Conservation (phyloP, 345 rosid species). For the Dovyalis caffra region DNA sequence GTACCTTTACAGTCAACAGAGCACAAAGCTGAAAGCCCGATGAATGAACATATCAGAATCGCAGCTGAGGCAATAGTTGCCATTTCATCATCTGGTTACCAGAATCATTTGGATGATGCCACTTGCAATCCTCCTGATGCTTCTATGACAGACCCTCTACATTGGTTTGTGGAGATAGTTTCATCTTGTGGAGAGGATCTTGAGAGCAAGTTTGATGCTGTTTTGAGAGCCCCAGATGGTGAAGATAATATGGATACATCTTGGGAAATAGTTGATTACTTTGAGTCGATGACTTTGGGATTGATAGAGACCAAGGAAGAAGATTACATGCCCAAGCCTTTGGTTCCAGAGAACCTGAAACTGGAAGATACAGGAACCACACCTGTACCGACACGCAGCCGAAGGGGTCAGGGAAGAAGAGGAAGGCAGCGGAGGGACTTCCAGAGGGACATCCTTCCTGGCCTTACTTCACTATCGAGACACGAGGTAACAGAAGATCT, state of each 20-base stretch:
- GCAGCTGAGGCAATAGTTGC: slow-evolving; percentile 84
- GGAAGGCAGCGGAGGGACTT: slow-evolving; percentile 96
- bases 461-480: slow-evolving; percentile 79
- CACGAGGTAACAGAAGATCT: slow-evolving; percentile 91
- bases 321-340: slow-evolving; percentile 83
- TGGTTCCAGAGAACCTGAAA: slow-evolving; percentile 54
- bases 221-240: slow-evolving; percentile 30
- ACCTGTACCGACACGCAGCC: slow-evolving; percentile 42
- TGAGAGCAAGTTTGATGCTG: slow-evolving; percentile 43
- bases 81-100: slow-evolving; percentile 47
- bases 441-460: slow-evolving; percentile 97
- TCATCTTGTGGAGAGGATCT: slow-evolving; percentile 51
- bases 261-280: slow-evolving; percentile 63
- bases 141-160: slow-evolving; percentile 45
- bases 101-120: slow-evolving; percentile 34
- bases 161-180: slow-evolving; percentile 75
- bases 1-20: slow-evolving; percentile 25
- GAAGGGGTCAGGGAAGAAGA: slow-evolving; percentile 80
- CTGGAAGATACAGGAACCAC: slow-evolving; percentile 45
- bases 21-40: slow-evolving; percentile 26
- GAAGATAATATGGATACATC: slow-evolving; percentile 37
- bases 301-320: slow-evolving; percentile 62
- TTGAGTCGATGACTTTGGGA: slow-evolving; percentile 76
- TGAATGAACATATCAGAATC: slow-evolving; percentile 43
- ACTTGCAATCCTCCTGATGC: slow-evolving; percentile 33